Percentiles rank a stretch among this genome's conserved stretches.
phyloP scores from a whole-genome alignment of 345 rosid genomes.

The Draba incana region DNA sequence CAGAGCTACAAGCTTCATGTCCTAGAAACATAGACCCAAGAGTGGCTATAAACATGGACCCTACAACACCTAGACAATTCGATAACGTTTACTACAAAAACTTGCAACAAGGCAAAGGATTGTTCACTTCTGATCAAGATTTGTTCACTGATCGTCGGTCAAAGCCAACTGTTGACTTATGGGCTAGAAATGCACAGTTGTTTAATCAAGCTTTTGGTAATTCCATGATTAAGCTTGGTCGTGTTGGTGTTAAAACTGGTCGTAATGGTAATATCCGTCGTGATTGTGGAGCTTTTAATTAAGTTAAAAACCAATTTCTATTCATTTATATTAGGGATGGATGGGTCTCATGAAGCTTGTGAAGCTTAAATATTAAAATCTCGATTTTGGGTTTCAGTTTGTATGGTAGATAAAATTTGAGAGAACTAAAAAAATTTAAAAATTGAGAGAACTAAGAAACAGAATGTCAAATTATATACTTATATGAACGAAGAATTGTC shows the following conservation, averaged over 20 bases:
- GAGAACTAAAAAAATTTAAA: background rate
- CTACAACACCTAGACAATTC: constrained; percentile 60
- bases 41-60: constrained; percentile 90
- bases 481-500: too few species aligned
- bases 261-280: constrained; percentile 62
- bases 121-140: constrained; percentile 82
- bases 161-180: constrained; percentile 53
- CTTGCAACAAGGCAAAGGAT: constrained; percentile 67
- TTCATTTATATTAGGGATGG: constrained; percentile 17
- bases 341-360: constrained; percentile 13
- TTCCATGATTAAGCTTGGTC: constrained; percentile 74
- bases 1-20: constrained; percentile 59
- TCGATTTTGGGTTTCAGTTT: constrained; percentile 14
- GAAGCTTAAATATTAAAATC: constrained; percentile 20
- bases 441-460: background rate
- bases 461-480: too few species aligned
- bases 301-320: background rate
- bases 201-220: constrained; percentile 58
- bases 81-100: constrained; percentile 74
- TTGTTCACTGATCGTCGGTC: constrained; percentile 63
- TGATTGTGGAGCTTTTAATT: constrained; percentile 60
- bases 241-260: constrained; percentile 72
- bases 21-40: constrained; percentile 62
- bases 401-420: constrained; percentile 11
- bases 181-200: constrained; percentile 53